Percentiles rank a stretch among this genome's conserved stretches.
phyloP scores from a whole-genome alignment of 495 filamentous ascomycete genomes.

The Xylaria sp. region DNA sequence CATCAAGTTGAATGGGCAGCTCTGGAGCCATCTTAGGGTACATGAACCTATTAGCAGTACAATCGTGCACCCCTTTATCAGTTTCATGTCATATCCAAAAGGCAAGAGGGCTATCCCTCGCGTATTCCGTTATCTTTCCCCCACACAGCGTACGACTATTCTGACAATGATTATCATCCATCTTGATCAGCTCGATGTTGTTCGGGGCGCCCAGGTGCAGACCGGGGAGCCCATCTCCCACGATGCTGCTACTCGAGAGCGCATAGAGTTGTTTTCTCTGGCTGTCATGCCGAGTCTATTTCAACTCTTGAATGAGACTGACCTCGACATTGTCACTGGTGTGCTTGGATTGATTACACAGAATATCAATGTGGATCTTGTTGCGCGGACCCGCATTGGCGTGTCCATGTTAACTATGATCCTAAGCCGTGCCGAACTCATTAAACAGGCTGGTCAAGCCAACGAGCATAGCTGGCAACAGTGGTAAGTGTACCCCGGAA shows the following conservation, averaged over 20 bases:
- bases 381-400: conserved; percentile 85
- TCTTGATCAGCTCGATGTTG: conserved; percentile 88
- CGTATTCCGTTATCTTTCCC: conserved; percentile 90
- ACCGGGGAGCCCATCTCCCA: conserved; percentile 70
- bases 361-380: conserved; percentile 76
- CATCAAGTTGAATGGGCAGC: conserved; percentile 76
- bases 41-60: conserved; percentile 84
- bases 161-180: conserved; percentile 96
- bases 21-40: conserved; percentile 87
- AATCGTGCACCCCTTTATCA: conserved; percentile 91
- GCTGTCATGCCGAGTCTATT: conserved; percentile 90
- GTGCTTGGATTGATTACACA: conserved; percentile 84
- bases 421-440: conserved; percentile 88
- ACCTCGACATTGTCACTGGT: conserved; percentile 86
- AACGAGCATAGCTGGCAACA: conserved; percentile 77
- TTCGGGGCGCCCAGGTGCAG: conserved; percentile 74
- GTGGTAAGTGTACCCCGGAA: conserved; percentile 65
- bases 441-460: conserved; percentile 76
- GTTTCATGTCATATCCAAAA: conserved; percentile 91
- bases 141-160: conserved; percentile 90
- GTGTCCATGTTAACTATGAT: conserved; percentile 93
- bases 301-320: conserved; percentile 86
- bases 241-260: conserved; percentile 77
- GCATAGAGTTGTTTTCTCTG: conserved; percentile 86
- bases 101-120: conserved; percentile 95